A percentile compares a stretch with the other conserved stretches of the same genome.
Conservation (phyloP, 2,329 filamentous ascomycete species). For the Nemania sp. region DNA sequence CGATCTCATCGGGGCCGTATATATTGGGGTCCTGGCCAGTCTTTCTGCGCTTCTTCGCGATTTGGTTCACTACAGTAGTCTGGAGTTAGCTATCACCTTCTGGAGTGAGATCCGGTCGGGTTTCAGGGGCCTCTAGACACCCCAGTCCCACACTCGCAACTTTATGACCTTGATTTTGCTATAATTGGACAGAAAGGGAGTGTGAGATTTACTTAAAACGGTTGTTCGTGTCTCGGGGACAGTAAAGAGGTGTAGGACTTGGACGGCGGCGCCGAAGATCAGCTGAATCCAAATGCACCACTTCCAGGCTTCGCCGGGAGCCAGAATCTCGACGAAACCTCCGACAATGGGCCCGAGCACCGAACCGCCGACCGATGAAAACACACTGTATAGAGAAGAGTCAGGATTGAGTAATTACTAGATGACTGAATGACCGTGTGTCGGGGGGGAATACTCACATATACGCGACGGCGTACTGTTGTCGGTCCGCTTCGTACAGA, state of each 20-base stretch:
- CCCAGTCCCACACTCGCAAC: neutral
- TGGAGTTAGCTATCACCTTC: neutral
- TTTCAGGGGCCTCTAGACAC: neutral
- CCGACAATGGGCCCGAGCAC: conserved; percentile 77
- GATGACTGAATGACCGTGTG: neutral
- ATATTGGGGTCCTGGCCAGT: conserved; percentile 56
- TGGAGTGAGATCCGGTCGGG: neutral
- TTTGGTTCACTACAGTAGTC: conserved; percentile 60
- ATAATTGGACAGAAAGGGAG: neutral
- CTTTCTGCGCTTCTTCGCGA: conserved; percentile 75
- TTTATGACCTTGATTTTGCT: neutral
- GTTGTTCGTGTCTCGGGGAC: conserved; percentile 80
- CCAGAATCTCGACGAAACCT: conserved; percentile 71
- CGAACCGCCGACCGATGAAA: conserved; percentile 80
- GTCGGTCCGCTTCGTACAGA: conserved; percentile 70
- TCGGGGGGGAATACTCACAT: conserved; percentile 50
- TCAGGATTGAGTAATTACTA: neutral
- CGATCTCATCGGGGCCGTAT: conserved; percentile 74
- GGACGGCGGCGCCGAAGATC: conserved; percentile 74
- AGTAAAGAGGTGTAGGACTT: conserved; percentile 67
- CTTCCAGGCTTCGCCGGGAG: conserved; percentile 59
- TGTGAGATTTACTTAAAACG: conserved; percentile 56
- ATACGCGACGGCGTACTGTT: conserved; percentile 76
- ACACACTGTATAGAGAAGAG: conserved; percentile 51
- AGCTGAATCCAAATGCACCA: conserved; percentile 81